Percentiles rank a stretch among this genome's conserved stretches.
These are phyloP conservation scores for Stentor coeruleus DNA, from an alignment of 73 alveolate genomes.

Conservation along the genomic window DNA sequence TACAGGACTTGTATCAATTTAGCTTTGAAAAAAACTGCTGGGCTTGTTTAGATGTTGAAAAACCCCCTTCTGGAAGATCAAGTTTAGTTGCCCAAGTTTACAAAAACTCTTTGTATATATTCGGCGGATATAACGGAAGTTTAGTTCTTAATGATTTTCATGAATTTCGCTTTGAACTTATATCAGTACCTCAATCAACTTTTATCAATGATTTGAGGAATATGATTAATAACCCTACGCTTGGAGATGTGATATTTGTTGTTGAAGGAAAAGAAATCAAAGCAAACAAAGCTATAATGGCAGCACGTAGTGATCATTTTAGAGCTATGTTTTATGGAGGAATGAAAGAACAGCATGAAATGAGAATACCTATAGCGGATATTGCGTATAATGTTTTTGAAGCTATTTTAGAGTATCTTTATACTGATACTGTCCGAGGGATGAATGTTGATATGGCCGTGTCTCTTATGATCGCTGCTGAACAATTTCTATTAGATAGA, in stretches of 20 bases:
- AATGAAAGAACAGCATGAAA: constrained; percentile 34
- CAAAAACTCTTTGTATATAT: constrained; percentile 76
- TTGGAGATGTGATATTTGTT: constrained; percentile 32
- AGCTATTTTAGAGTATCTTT: constrained; percentile 28
- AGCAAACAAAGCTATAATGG: constrained; percentile 39
- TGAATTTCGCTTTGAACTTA: constrained; percentile 65
- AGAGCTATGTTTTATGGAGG: constrained; percentile 53
- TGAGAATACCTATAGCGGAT: not conserved
- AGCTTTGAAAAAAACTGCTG: constrained; percentile 33
- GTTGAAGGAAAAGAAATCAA: constrained; percentile 27
- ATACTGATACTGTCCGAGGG: constrained; percentile 39
- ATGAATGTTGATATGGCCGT: constrained; percentile 44
- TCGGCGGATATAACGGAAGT: constrained; percentile 90
- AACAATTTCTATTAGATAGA: constrained; percentile 65
- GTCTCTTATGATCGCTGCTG: constrained; percentile 69
- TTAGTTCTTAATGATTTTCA: constrained; percentile 76
- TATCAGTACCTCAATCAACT: constrained; percentile 34
- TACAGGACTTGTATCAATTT: constrained; percentile 51
- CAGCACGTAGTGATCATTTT: constrained; percentile 49
- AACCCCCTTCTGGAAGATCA: constrained; percentile 63
- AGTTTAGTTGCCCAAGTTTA: constrained; percentile 64
- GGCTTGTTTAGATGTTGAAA: constrained; percentile 28
- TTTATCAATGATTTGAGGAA: constrained; percentile 25
- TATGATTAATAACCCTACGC: constrained; percentile 36
- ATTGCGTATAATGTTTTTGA: constrained; percentile 27